Evolutionary conservation across 2,329 filamentous ascomycete species (phyloP), one percentile per base, ranked within the genome.

Genomic region (Microdochium bolleyi): DNA sequence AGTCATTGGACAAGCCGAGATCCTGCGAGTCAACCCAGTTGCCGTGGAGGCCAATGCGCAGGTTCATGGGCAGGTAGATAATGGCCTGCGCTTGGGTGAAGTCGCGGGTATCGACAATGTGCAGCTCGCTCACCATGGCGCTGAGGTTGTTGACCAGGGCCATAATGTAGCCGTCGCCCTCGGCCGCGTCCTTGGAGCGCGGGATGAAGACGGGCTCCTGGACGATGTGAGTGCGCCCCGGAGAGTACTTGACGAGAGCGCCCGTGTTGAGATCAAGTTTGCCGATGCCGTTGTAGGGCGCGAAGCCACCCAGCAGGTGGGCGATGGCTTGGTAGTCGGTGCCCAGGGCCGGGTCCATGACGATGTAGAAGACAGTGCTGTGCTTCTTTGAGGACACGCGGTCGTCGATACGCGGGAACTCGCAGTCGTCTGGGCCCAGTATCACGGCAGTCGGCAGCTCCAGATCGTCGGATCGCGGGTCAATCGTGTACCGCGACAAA

Each of bases 361-460:
- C 65, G 48, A 67, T 68, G 50, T 71, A 60, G 64, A 70, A 74
- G 49, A 73, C 65, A 32, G 65, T 63, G 22, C 67, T 63, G 55
- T 74, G 73, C 1, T 60, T 57, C 24, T 67, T 65, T 1, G 69
- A 69, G 14, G 72, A 60, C 41, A 71, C 65, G 7, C 73, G 66
- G 52, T 76, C 73, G 51, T 76, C 73, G 19, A 76, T 65, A 22
- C 73, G 66, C 0, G 70, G 69, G 57, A 76, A 75, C 52, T 75
- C 73, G 25, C 51, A 52, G 51, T 65, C 62, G 9, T 41, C 55
- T 2, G 22, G 3, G 0, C 60, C 55, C 1, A 69, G 53, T 22
- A 62, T 49, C 30, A 58, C 48, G 51, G 56, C 24, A 52, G 55
- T 19, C 13, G 59, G 48, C 0, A 70, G 55, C 21, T 61, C 58